These are phyloP conservation scores for Lodderomyces parapsilosis DNA, from an alignment of 1,139 yeast genomes.

Conservation along the genomic window DNA sequence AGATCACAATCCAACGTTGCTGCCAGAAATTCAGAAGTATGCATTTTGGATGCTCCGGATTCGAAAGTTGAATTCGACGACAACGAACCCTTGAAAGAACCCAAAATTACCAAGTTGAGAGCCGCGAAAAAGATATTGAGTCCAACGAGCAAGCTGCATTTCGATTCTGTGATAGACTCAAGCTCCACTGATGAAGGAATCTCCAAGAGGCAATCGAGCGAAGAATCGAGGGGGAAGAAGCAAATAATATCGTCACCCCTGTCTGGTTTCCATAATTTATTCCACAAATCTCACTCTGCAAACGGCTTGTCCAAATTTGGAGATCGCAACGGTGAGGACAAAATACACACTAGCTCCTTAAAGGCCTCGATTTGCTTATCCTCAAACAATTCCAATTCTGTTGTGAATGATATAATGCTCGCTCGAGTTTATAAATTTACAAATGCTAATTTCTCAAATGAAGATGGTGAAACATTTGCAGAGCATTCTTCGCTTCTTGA, in stretches of 20 bases:
- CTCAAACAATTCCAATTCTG: conserved; percentile 43
- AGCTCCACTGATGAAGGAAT: not conserved
- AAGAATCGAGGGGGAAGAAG: not conserved
- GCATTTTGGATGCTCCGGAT: not conserved
- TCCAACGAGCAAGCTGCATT: not conserved
- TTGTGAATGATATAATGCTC: conserved; percentile 31
- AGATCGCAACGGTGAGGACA: conserved; percentile 6
- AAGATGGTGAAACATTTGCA: conserved; percentile 22
- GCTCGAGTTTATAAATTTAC: conserved; percentile 42
- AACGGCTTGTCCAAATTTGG: conserved; percentile 14
- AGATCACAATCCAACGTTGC: conserved; percentile 18
- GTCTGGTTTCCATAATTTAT: conserved; percentile 34
- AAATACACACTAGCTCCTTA: conserved; percentile 12
- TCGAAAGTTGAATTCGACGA: not conserved
- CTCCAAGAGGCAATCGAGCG: not conserved
- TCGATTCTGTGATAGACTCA: not conserved
- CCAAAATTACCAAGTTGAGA: not conserved
- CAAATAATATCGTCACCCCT: conserved; percentile 32
- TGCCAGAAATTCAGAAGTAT: not conserved
- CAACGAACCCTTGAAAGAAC: not conserved
- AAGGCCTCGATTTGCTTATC: conserved; percentile 34
- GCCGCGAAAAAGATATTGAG: conserved; percentile 1
- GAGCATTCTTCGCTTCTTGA: conserved; percentile 31
- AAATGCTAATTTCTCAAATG: conserved; percentile 30
- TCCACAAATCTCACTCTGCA: conserved; percentile 28